Conservation (phyloP, 2,329 filamentous ascomycete genomes). For the Sporothrix humicola region DNA sequence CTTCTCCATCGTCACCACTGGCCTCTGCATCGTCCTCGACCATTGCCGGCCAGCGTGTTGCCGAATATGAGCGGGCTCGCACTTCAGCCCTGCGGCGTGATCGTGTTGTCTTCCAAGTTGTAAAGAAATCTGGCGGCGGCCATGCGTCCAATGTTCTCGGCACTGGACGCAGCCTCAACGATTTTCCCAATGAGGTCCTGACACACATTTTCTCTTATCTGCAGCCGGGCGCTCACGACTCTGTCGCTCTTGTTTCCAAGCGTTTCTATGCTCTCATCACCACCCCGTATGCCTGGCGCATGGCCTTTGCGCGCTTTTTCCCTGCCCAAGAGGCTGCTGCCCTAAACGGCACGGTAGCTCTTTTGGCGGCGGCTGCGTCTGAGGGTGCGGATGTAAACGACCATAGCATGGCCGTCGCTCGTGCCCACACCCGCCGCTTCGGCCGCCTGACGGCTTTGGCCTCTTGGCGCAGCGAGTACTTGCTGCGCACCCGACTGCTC, state of each 20-base stretch:
- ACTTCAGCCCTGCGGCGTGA: slow-evolving; percentile 50
- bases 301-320: slow-evolving; percentile 90
- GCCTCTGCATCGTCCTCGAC: slow-evolving; percentile 5
- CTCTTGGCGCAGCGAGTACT: slow-evolving; percentile 97
- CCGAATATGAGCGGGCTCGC: slow-evolving; percentile 66
- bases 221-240: slow-evolving; percentile 79
- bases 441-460: slow-evolving; percentile 79
- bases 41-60: slow-evolving; percentile 59
- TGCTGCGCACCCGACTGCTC: slow-evolving; percentile 82
- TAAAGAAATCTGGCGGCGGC: slow-evolving; percentile 36
- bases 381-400: neutral
- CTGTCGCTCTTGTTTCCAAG: slow-evolving; percentile 83
- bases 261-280: slow-evolving; percentile 87
- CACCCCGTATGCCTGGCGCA: slow-evolving; percentile 90
- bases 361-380: neutral
- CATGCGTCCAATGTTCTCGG: slow-evolving; percentile 35
- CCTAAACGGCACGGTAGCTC: slow-evolving; percentile 2
- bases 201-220: slow-evolving; percentile 91
- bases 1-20: neutral
- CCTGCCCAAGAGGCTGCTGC: slow-evolving; percentile 66
- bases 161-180: slow-evolving; percentile 52
- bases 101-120: slow-evolving; percentile 63
- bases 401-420: slow-evolving; percentile 50
- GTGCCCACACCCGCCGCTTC: slow-evolving; percentile 79
- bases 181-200: slow-evolving; percentile 89